Evolutionary conservation across 208 protist genomes (phyloP), one percentile per base, ranked within the genome.

Genomic region (Strigomonas culicis): DNA sequence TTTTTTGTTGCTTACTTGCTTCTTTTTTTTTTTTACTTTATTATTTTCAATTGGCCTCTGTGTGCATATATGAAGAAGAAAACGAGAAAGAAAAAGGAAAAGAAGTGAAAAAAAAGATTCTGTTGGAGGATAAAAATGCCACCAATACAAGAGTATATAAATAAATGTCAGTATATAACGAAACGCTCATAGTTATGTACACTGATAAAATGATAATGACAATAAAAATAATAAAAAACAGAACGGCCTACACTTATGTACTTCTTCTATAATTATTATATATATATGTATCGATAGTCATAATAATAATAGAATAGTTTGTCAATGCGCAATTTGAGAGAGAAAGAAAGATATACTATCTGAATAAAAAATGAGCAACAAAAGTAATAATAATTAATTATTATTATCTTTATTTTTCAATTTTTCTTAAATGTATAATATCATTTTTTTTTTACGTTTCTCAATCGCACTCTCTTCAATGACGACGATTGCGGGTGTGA

Each of bases 1-100:
- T 30, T 19, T 55, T 30, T 55, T 55, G 27, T 55, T 10, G 8
- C 24, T 55, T 47, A 21, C 41, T 47, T 34, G 39, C 8, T 46
- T 3, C 24, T 43, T 60, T 60, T 69, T 69, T 63, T 21, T 69
- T 69, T 69, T 11, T 3, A 49, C 28, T 69, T 63, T 27, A 17
- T 68, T 4, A 4, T 49, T 46, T 62, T 11, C 15, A 36, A n/a
- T n/a, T 41, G 13, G 22, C 17, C 6, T 34, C 13, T 8, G 11
- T 32, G 17, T n/a, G 28, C 30, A 51, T 19, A 53, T 30, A 68
- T 43, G 64, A 51, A 56, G 34, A 63, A 63, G 59, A 30, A 63
- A n/a, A 49, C 6, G 22, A 66, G 50, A 47, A 61, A 41, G 39
- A 41, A 11, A 55, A 58, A 2, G 32, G 36, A 56, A 52, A 58